Percentiles rank a stretch among this genome's conserved stretches.
Conservation (phyloP, 345 rosid genomes). For the Garcia nutans region DNA sequence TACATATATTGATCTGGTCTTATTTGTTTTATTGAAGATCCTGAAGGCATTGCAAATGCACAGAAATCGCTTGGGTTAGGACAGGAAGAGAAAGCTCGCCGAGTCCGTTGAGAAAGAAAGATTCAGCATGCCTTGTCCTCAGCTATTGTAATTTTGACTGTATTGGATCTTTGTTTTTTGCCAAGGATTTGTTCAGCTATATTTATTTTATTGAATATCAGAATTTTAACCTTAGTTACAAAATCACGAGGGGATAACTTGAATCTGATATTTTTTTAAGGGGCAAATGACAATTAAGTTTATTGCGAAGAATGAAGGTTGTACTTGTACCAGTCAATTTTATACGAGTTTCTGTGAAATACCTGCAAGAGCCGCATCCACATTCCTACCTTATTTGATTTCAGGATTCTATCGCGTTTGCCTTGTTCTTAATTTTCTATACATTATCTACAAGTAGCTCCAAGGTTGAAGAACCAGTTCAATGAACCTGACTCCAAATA, state of each 20-base stretch:
- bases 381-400: no score
- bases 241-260: not conserved
- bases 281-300: not conserved
- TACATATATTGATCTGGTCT: not conserved
- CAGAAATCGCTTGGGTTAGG: constrained; percentile 92
- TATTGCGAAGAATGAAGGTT: not conserved
- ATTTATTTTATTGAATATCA: not conserved
- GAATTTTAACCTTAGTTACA: not conserved
- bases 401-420: no score
- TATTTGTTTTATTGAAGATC: constrained; percentile 49
- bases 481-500: no score
- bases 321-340: not conserved
- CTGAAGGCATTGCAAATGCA: constrained; percentile 92
- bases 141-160: constrained; percentile 1
- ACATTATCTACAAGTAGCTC: no score
- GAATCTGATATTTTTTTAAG: not conserved
- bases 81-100: constrained; percentile 86
- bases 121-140: not conserved
- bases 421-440: no score
- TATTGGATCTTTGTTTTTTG: constrained; percentile 2
- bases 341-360: no score
- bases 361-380: no score
- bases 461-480: not conserved
- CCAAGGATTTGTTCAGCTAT: not conserved
- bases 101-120: constrained; percentile 47